These are phyloP conservation scores for Juglanconis sp. DNA, from an alignment of 2,329 filamentous ascomycete species.

Conservation along the genomic window DNA sequence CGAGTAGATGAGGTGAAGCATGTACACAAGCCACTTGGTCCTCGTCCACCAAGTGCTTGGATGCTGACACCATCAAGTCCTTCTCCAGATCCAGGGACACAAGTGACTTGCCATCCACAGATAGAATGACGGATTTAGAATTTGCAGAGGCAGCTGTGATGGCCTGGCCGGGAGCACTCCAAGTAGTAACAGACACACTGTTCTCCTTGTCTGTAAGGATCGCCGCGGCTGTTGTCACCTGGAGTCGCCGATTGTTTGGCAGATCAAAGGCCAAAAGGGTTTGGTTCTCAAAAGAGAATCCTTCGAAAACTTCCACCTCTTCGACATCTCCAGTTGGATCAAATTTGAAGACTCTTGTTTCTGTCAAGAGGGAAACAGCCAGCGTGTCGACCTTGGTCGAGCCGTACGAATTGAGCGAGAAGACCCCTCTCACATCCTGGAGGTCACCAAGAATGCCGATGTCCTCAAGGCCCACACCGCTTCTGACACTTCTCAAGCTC, in stretches of 20 bases:
- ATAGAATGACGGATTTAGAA: conserved; percentile 65
- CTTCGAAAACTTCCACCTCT: conserved; percentile 74
- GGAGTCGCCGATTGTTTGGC: conserved; percentile 61
- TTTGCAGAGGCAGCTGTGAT: conserved; percentile 82
- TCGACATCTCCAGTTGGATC: conserved; percentile 73
- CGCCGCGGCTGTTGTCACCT: conserved; percentile 67
- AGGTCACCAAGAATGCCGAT: conserved; percentile 79
- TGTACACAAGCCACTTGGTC: conserved; percentile 86
- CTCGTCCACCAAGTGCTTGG: conserved; percentile 59
- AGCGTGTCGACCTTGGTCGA: conserved; percentile 63
- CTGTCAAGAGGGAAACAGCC: conserved; percentile 75
- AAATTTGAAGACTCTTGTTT: conserved; percentile 82
- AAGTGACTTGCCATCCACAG: conserved; percentile 70
- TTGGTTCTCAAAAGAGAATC: conserved; percentile 64
- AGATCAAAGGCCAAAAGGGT: conserved; percentile 72
- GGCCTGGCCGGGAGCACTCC: conserved; percentile 50
- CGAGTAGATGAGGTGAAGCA: conserved; percentile 59
- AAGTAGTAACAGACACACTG: conserved; percentile 53
- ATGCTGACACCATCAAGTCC: conserved; percentile 54
- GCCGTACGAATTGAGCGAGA: conserved; percentile 57
- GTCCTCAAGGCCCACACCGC: conserved; percentile 89
- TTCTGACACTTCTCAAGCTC: conserved; percentile 83
- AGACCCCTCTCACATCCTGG: conserved; percentile 69
- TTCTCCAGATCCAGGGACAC: conserved; percentile 63
- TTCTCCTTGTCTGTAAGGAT: conserved; percentile 60